These are phyloP conservation scores for Diplotaxis tenuifolia DNA, from an alignment of 345 rosid genomes.

Conservation along the genomic window DNA sequence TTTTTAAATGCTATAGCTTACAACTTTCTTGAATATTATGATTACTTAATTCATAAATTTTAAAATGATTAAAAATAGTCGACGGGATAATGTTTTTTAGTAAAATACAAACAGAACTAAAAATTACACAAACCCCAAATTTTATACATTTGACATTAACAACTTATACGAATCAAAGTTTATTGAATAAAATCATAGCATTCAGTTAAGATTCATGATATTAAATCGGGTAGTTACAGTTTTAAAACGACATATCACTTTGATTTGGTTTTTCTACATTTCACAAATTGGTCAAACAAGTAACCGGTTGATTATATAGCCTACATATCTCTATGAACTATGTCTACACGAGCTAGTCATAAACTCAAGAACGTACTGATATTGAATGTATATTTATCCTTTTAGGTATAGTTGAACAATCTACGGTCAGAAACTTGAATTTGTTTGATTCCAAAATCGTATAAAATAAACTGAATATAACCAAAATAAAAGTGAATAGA, in stretches of 20 bases:
- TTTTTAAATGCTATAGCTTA: neutral
- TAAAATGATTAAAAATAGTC: neutral
- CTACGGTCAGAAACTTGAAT: constrained; percentile 34
- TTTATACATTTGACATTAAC: neutral
- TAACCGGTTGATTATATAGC: constrained; percentile 3
- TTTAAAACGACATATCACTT: neutral
- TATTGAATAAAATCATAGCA: neutral
- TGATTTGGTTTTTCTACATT: neutral
- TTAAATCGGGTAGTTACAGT: no score
- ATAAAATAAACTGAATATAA: constrained; percentile 3
- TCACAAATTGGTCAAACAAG: constrained; percentile 16
- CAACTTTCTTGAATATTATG: neutral
- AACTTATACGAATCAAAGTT: neutral
- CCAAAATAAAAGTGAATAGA: neutral
- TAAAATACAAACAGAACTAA: neutral
- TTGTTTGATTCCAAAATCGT: constrained; percentile 31
- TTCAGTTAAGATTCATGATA: neutral
- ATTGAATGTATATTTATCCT: constrained; percentile 18
- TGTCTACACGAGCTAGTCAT: constrained; percentile 20
- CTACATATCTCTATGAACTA: constrained; percentile 16
- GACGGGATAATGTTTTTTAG: neutral
- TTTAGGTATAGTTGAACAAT: constrained; percentile 28
- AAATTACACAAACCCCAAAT: neutral
- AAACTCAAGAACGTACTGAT: constrained; percentile 20
- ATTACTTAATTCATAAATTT: neutral